phyloP scores from a whole-genome alignment of 1,139 yeast genomes.

The Kodamaea alishanica region DNA sequence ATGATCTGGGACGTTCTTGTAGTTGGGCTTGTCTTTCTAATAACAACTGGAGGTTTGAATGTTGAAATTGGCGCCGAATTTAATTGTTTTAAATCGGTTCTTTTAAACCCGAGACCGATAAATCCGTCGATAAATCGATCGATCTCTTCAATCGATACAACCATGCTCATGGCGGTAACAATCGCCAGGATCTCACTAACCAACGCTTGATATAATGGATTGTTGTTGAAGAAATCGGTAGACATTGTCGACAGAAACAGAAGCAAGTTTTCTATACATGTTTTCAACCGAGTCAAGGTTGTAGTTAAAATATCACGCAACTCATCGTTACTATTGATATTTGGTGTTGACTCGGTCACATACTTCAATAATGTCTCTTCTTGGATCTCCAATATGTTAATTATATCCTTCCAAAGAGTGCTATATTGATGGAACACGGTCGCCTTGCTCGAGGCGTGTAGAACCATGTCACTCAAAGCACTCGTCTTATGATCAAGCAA shows the following conservation, averaged over 20 bases:
- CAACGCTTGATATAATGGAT: conserved; percentile 17
- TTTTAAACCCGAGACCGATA: no score
- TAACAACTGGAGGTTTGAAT: no score
- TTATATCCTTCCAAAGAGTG: conserved; percentile 37
- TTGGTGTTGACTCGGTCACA: conserved; percentile 16
- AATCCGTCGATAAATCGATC: no score
- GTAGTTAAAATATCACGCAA: conserved; percentile 9
- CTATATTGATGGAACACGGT: conserved; percentile 29
- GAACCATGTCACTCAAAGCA: conserved; percentile 27
- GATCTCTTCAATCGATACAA: neutral
- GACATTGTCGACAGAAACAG: conserved; percentile 7
- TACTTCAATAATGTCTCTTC: conserved; percentile 24
- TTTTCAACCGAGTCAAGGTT: conserved; percentile 9
- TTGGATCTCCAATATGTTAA: conserved; percentile 25
- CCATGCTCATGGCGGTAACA: conserved; percentile 18
- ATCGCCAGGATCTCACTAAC: conserved; percentile 24
- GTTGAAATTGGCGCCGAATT: no score
- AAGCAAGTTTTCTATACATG: conserved; percentile 6
- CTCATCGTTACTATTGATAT: conserved; percentile 1
- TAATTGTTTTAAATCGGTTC: no score
- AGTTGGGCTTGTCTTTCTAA: no score
- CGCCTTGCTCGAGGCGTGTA: conserved; percentile 26
- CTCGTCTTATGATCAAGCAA: conserved; percentile 28
- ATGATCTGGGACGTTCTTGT: no score
- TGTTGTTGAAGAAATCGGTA: conserved; percentile 13